phyloP scores from a whole-genome alignment of 495 filamentous ascomycete species.

The Lepraria neglecta region DNA sequence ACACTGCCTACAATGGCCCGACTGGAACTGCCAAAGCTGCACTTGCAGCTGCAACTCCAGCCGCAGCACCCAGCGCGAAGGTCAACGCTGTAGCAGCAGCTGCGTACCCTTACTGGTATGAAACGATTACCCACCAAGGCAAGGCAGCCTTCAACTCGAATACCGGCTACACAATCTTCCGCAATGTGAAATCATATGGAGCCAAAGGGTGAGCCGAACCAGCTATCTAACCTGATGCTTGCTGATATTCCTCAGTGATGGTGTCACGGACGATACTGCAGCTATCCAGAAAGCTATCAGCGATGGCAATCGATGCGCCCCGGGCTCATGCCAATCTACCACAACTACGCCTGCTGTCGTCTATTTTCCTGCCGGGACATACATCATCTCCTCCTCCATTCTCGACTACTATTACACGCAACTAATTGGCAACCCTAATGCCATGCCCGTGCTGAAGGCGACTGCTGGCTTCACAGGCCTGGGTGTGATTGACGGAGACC shows the following conservation, averaged over 20 bases:
- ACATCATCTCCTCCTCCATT: slow-evolving; percentile 51
- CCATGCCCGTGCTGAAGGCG: slow-evolving; percentile 59
- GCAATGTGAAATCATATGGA: no score
- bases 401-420: slow-evolving; percentile 57
- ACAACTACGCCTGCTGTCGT: slow-evolving; percentile 55
- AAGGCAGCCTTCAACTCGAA: no score
- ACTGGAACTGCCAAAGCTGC: no score
- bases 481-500: slow-evolving; percentile 62
- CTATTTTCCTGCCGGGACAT: slow-evolving; percentile 60
- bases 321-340: slow-evolving; percentile 39
- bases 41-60: no score
- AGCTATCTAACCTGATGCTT: no score
- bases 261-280: slow-evolving; percentile 55
- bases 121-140: no score
- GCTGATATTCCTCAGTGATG: slow-evolving; percentile 38
- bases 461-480: slow-evolving; percentile 54
- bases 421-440: slow-evolving; percentile 58
- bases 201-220: no score
- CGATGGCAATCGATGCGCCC: slow-evolving; percentile 46
- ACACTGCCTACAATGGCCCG: no score
- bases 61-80: no score
- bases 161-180: no score
- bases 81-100: no score
- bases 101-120: no score
- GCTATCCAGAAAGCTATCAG: slow-evolving; percentile 58